Conservation (phyloP, 345 rosid genomes). For the Firmiana major region DNA sequence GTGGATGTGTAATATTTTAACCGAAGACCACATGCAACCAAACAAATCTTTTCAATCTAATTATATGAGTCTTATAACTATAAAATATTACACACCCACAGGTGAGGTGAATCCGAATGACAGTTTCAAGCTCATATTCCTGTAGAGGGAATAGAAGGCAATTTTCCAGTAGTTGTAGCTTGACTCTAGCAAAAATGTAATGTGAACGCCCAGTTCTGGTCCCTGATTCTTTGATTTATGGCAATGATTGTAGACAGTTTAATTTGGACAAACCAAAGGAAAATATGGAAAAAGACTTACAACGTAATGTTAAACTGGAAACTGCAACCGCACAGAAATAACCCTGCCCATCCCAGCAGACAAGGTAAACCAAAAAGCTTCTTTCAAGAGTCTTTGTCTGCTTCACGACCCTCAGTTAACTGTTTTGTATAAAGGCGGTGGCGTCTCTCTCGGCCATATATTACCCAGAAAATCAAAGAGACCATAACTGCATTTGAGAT, state of each 20-base stretch:
- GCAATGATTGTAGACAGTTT: too few species aligned
- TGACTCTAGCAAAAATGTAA: background rate
- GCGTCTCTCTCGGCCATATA: constrained; percentile 43
- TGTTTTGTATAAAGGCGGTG: constrained; percentile 35
- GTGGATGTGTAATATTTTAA: background rate
- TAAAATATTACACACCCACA: background rate
- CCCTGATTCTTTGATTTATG: too few species aligned
- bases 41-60: background rate
- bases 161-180: background rate
- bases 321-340: background rate
- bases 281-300: background rate
- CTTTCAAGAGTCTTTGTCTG: constrained; percentile 26
- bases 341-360: background rate
- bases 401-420: background rate
- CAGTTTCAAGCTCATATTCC: background rate
- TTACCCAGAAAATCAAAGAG: constrained; percentile 46
- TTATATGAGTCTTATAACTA: background rate
- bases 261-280: background rate
- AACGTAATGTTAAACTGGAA: background rate
- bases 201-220: background rate
- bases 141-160: background rate
- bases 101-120: background rate
- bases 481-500: constrained; percentile 82
- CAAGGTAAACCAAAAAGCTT: background rate
- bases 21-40: background rate